These are phyloP conservation scores for Spizellomyces punctatus DNA, from an alignment of 192 early-diverging fungal species.

Conservation along the genomic window DNA sequence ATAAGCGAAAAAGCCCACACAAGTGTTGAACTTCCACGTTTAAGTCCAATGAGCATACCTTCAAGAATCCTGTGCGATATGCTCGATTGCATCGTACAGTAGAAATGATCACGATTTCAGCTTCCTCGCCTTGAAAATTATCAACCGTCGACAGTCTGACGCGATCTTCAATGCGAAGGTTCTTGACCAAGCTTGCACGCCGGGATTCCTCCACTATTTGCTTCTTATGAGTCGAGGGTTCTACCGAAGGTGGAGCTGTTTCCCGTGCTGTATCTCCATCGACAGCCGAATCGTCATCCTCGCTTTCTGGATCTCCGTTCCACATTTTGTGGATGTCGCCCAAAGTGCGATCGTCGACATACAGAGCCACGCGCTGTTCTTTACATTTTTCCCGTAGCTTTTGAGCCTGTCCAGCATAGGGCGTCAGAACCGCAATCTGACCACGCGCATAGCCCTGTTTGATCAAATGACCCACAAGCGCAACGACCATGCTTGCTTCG, in stretches of 20 bases:
- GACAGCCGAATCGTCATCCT: constrained; percentile 1
- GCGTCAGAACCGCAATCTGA: constrained; percentile 42
- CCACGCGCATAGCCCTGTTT: constrained; percentile 32
- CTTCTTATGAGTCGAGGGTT: too few relatives aligned
- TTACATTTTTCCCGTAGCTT: not conserved
- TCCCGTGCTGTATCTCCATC: not conserved
- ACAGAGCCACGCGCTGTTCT: constrained; percentile 12
- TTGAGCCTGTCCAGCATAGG: constrained; percentile 45
- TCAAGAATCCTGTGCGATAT: constrained; percentile 55
- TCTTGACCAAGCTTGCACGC: not conserved
- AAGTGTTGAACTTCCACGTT: too few relatives aligned
- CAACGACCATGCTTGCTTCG: constrained; percentile 37
- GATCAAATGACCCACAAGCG: constrained; percentile 36
- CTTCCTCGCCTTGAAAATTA: constrained; percentile 52
- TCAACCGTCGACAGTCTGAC: constrained; percentile 43
- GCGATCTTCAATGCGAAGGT: not conserved
- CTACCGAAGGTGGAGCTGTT: too few relatives aligned
- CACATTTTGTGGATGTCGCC: constrained; percentile 7
- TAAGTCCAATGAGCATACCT: constrained; percentile 17
- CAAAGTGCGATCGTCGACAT: constrained; percentile 4
- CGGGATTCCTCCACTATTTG: too few relatives aligned
- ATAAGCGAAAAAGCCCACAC: not conserved
- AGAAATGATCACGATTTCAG: constrained; percentile 41
- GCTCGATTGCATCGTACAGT: constrained; percentile 33
- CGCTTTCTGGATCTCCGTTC: constrained; percentile 10